These are phyloP conservation scores for Ormosia emarginata DNA, from an alignment of 306 rosid genomes.

Conservation along the genomic window DNA sequence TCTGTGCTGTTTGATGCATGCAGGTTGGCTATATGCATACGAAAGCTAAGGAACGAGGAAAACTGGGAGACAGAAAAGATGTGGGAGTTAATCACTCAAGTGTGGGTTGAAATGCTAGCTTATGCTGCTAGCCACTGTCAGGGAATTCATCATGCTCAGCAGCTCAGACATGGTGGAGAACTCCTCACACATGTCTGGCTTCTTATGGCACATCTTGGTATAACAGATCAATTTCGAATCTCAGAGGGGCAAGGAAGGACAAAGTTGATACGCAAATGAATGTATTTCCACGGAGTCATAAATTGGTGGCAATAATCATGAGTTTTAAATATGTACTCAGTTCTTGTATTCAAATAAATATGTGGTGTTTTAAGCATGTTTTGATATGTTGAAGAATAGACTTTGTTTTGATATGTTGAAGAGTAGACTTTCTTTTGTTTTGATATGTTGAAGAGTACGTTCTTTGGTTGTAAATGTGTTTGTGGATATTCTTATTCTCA, in stretches of 20 bases:
- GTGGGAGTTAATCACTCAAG: slow-evolving; percentile 20
- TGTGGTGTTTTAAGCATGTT: too few species aligned
- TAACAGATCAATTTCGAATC: slow-evolving; percentile 30
- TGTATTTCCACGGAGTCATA: background rate
- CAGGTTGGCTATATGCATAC: background rate
- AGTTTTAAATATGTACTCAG: background rate
- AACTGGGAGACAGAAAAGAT: background rate
- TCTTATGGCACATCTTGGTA: slow-evolving; percentile 41
- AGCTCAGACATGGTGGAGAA: slow-evolving; percentile 27
- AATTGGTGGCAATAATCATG: too few species aligned
- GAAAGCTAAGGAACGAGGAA: background rate
- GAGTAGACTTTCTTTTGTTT: too few species aligned
- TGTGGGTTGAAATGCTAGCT: slow-evolving; percentile 32
- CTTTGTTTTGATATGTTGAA: too few species aligned
- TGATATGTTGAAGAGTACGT: too few species aligned
- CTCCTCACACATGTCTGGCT: slow-evolving; percentile 28
- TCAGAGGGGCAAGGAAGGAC: slow-evolving; percentile 29
- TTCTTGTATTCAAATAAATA: background rate
- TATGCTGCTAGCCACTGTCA: slow-evolving; percentile 26
- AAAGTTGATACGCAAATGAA: slow-evolving; percentile 16
- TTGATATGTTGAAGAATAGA: too few species aligned
- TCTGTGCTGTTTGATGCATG: slow-evolving; percentile 32
- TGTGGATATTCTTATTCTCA: too few species aligned
- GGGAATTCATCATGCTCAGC: slow-evolving; percentile 29
- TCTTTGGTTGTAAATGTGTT: too few species aligned